Conservation (phyloP, 2,329 filamentous ascomycete genomes). For the Cladosporium sp. region DNA sequence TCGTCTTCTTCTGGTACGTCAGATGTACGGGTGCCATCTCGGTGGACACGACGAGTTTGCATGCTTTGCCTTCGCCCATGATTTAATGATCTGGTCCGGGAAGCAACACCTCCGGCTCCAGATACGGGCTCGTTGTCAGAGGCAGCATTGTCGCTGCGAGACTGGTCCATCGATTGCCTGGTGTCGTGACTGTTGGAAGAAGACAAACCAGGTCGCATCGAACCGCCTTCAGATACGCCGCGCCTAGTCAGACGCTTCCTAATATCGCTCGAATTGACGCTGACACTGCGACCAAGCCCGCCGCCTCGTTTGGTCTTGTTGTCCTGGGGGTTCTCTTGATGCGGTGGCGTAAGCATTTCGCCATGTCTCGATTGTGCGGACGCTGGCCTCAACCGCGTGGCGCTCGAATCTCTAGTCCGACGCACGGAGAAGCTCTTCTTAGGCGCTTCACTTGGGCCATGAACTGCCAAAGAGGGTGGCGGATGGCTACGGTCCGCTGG, state of each 20-base stretch:
- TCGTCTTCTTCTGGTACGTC: conserved; percentile 91
- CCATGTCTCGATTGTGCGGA: conserved; percentile 44
- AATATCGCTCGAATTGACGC: conserved; percentile 83
- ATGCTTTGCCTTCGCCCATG: conserved; percentile 89
- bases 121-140: conserved; percentile 44
- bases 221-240: conserved; percentile 50
- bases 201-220: conserved; percentile 30
- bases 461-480: conserved; percentile 74
- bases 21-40: conserved; percentile 52
- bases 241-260: conserved; percentile 59
- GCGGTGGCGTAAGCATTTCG: conserved; percentile 71
- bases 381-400: conserved; percentile 52
- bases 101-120: conserved; percentile 50
- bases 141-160: conserved; percentile 37
- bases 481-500: conserved; percentile 56
- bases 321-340: conserved; percentile 45
- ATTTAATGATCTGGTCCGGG: conserved; percentile 79
- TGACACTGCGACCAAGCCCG: conserved; percentile 78
- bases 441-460: conserved; percentile 67
- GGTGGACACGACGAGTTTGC: conserved; percentile 67
- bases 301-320: conserved; percentile 36
- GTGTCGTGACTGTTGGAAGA: conserved; percentile 24
- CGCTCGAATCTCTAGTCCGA: conserved; percentile 45
- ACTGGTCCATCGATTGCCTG: conserved; percentile 34
- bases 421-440: conserved; percentile 88